Base-by-base conservation (phyloP, 495 filamentous ascomycete species). In the Daldinia bambusicola region DNA sequence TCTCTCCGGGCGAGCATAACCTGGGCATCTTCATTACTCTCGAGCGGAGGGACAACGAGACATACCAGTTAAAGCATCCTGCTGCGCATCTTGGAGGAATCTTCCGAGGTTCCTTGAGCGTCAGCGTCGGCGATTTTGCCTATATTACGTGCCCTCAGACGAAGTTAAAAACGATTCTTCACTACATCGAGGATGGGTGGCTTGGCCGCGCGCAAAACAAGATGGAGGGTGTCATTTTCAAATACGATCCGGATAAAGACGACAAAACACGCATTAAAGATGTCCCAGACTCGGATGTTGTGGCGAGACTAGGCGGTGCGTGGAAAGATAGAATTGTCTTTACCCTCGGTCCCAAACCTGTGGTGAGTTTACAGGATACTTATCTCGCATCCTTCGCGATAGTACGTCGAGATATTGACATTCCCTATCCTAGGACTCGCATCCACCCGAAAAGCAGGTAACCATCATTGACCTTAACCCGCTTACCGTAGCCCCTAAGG, bases 181-280 rank as follows among this genome's bases (percentile, higher is more conserved):
- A 94, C 65, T 99, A 99, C 78, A 78, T 93, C 55, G 95, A 98
- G 70, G 96, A 99, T 58, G 93, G 93, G 36, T 99, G 96, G 95
- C 85, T 98, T 8, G 93, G 93, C 48, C 92, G 92, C 61, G 87
- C 93, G 37, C 94, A 96, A 66, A 95, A 98, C 77, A 92, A 90
- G 76, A 89, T 99, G 7, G 91, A 97, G 59, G 95, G 95, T 16
- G 90, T 98, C 30, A 85, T 98, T 57, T 99, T 95, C 81, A 89
- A 87, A 45, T 97, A 96, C 71, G 89, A 95, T 64, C 91, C 93
- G 0, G 85, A 88, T 16, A 93, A 92, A 20, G 94, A 98, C 72
- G 89, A 88, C 67, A 91, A 88, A 74, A 87, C 81, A 20, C 88
- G 83, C 74, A 89, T 97, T 70, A 93, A 89, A 81, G 94, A 98